phyloP scores from a whole-genome alignment of 768 basidiomycete genomes.

The Nidularia sp. region DNA sequence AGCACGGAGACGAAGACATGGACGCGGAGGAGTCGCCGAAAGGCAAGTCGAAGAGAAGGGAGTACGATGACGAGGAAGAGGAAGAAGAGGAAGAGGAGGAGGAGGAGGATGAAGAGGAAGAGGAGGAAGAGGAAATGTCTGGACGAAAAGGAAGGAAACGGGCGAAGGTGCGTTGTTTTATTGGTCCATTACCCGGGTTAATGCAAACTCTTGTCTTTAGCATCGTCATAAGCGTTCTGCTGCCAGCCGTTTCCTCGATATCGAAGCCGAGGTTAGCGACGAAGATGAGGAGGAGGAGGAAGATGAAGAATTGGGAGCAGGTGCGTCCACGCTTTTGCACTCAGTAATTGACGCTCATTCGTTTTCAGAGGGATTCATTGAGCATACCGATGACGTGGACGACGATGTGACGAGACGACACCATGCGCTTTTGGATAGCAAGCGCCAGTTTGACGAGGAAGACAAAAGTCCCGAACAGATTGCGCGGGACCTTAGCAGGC shows the following conservation, averaged over 20 bases:
- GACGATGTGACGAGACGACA: constrained; percentile 57
- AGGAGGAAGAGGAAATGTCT: constrained; percentile 49
- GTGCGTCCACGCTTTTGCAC: constrained; percentile 19
- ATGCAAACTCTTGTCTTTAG: constrained; percentile 21
- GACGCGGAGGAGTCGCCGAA: constrained; percentile 31
- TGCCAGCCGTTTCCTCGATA: constrained; percentile 86
- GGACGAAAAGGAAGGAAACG: constrained; percentile 52
- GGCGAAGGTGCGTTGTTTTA: constrained; percentile 44
- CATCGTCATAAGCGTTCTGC: constrained; percentile 63
- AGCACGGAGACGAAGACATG: constrained; percentile 37
- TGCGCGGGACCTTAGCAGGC: constrained; percentile 74
- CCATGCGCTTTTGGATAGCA: constrained; percentile 64
- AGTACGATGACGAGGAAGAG: constrained; percentile 32
- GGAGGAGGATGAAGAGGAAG: constrained; percentile 53
- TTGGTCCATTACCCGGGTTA: neutral
- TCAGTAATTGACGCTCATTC: too few relatives aligned
- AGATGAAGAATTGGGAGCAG: constrained; percentile 61
- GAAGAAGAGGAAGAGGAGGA: constrained; percentile 43
- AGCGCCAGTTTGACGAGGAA: constrained; percentile 61
- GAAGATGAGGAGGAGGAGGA: constrained; percentile 96
- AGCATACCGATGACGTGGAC: constrained; percentile 58
- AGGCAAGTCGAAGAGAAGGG: constrained; percentile 22
- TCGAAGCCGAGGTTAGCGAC: constrained; percentile 94
- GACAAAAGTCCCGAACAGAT: constrained; percentile 82
- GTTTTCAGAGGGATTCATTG: constrained; percentile 66